These are phyloP conservation scores for Brassica juncea DNA, from an alignment of 345 rosid species.

Conservation along the genomic window DNA sequence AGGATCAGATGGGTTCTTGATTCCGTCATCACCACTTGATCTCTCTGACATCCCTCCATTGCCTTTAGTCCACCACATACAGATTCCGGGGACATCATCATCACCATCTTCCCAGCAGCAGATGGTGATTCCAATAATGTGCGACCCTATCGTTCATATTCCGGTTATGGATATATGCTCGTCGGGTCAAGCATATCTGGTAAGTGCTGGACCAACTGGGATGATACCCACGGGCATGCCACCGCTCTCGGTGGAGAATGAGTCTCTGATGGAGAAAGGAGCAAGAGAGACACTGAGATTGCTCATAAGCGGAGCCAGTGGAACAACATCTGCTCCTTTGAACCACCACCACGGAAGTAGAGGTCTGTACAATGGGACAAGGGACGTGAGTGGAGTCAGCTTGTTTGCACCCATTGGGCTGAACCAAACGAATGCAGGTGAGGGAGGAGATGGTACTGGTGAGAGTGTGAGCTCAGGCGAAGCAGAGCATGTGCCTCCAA, in stretches of 20 bases:
- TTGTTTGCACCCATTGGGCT: constrained; percentile 48
- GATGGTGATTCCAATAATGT: constrained; percentile 82
- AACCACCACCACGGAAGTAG: constrained; percentile 59
- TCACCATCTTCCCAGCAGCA: constrained; percentile 37
- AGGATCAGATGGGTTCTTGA: constrained; percentile 52
- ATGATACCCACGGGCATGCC: constrained; percentile 62
- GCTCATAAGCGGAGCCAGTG: constrained; percentile 68
- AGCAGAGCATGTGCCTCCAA: constrained; percentile 26
- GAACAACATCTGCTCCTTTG: constrained; percentile 43
- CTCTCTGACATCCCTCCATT: constrained; percentile 60
- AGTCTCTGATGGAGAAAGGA: constrained; percentile 72
- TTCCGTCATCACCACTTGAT: constrained; percentile 53
- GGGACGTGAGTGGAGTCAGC: constrained; percentile 53
- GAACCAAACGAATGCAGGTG: constrained; percentile 25
- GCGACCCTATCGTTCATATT: constrained; percentile 91
- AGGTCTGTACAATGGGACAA: constrained; percentile 60
- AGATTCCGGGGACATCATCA: constrained; percentile 41
- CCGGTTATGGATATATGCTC: constrained; percentile 92
- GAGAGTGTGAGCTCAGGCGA: constrained; percentile 38
- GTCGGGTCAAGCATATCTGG: constrained; percentile 91
- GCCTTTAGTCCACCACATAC: constrained; percentile 58
- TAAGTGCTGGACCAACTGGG: constrained; percentile 70
- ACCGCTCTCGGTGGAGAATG: constrained; percentile 58
- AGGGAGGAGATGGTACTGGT: constrained; percentile 27
- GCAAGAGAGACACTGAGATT: constrained; percentile 91